Evolutionary conservation across 2,329 filamentous ascomycete species (phyloP).

Genomic region (Alternaria arborescens): DNA sequence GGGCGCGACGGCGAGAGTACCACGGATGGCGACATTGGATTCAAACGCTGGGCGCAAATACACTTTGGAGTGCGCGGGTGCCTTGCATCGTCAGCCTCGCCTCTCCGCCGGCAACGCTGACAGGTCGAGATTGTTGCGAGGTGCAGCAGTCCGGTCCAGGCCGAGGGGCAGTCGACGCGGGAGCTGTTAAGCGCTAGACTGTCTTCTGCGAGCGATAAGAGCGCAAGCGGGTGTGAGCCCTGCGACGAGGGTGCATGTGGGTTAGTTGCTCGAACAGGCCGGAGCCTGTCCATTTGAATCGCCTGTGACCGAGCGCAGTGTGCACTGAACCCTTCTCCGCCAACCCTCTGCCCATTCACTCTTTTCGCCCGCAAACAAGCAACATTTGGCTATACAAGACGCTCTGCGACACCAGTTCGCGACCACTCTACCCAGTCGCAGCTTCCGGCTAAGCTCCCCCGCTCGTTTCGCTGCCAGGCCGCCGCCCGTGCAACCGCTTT

Average conservation of each 20-base stretch:
- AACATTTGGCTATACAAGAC: not conserved
- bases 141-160: conserved; percentile 17
- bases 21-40: not conserved
- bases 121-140: not conserved
- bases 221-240: conserved; percentile 29
- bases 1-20: not conserved
- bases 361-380: conserved; percentile 16
- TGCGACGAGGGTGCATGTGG: conserved; percentile 29
- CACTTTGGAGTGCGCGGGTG: conserved; percentile 12
- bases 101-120: not conserved
- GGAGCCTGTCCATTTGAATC: conserved; percentile 17
- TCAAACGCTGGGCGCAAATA: not conserved
- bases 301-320: conserved; percentile 16
- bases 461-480: conserved; percentile 21
- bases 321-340: conserved; percentile 19
- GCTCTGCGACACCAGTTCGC: not conserved
- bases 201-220: conserved; percentile 33
- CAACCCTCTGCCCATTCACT: conserved; percentile 13
- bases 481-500: conserved; percentile 37
- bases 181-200: conserved; percentile 28
- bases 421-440: conserved; percentile 17
- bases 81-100: conserved; percentile 16
- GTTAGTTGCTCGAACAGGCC: conserved; percentile 22
- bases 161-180: conserved; percentile 20
- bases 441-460: conserved; percentile 29